A percentile compares a stretch with the other conserved stretches of the same genome.
phyloP scores from a whole-genome alignment of 2,329 filamentous ascomycete species.

The Annulohypoxylon truncatum region DNA sequence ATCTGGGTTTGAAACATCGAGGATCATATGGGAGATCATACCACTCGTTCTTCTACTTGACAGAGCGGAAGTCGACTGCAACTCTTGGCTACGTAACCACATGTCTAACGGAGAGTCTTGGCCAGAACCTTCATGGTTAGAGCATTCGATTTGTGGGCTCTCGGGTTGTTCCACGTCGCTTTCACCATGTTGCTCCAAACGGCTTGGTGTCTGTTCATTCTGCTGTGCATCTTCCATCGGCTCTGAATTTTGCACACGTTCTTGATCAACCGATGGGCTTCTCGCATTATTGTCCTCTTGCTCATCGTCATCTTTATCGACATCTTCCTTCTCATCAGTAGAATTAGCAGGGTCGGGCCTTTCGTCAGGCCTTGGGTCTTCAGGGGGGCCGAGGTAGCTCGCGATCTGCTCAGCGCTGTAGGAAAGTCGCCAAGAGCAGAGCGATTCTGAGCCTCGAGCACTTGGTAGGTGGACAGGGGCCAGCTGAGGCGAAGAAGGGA shows the following conservation, averaged over 20 bases:
- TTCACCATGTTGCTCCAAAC: slow-evolving; percentile 1
- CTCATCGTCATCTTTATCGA: background rate
- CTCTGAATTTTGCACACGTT: background rate
- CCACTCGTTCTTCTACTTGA: slow-evolving; percentile 40
- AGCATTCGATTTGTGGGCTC: slow-evolving; percentile 8
- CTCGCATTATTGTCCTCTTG: background rate
- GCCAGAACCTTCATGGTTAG: slow-evolving; percentile 32
- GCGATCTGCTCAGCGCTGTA: slow-evolving; percentile 45
- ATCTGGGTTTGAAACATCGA: slow-evolving; percentile 12
- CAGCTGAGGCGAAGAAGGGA: slow-evolving; percentile 42
- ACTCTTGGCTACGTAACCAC: slow-evolving; percentile 48
- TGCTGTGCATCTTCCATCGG: background rate
- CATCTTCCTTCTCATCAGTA: background rate
- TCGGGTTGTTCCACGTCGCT: slow-evolving; percentile 3
- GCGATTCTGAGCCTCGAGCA: slow-evolving; percentile 43
- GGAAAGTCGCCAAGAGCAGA: slow-evolving; percentile 47
- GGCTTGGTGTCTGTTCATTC: background rate
- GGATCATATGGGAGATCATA: slow-evolving; percentile 24
- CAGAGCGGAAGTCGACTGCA: slow-evolving; percentile 38
- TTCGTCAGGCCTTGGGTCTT: slow-evolving; percentile 17
- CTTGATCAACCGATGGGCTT: background rate
- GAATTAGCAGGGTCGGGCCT: slow-evolving; percentile 24
- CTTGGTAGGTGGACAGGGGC: slow-evolving; percentile 40
- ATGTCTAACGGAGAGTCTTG: slow-evolving; percentile 47
- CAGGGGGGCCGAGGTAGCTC: slow-evolving; percentile 39